A percentile compares a stretch with the other conserved stretches of the same genome.
These are phyloP conservation scores for Ganoderma sinense DNA, from an alignment of 1,284 basidiomycete species.

Conservation along the genomic window DNA sequence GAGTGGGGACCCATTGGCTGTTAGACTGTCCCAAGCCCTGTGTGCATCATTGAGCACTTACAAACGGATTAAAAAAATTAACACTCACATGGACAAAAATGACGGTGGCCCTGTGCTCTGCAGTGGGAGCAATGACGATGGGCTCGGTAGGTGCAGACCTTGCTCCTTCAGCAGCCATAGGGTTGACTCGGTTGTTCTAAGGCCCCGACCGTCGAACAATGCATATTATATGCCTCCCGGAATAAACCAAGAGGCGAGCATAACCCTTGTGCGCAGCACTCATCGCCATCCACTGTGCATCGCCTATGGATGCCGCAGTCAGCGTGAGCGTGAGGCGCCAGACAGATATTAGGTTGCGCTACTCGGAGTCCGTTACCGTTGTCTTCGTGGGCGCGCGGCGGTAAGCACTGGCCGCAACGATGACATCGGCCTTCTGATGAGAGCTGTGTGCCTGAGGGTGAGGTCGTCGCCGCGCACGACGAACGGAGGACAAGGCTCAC, in stretches of 20 bases:
- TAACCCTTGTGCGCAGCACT: slow-evolving; percentile 28
- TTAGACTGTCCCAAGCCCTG: slow-evolving; percentile 51
- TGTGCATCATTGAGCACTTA: slow-evolving; percentile 1
- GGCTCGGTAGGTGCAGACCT: slow-evolving; percentile 6
- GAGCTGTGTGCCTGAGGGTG: not conserved
- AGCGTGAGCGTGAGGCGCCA: not conserved
- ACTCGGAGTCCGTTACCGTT: slow-evolving; percentile 6
- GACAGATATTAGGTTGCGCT: not conserved
- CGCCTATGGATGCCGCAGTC: slow-evolving; percentile 33
- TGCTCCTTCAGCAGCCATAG: slow-evolving; percentile 22
- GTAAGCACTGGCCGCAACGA: slow-evolving; percentile 7
- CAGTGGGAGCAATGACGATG: slow-evolving; percentile 24
- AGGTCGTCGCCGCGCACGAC: slow-evolving; percentile 8
- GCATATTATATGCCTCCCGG: slow-evolving; percentile 15
- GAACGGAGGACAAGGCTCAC: not conserved
- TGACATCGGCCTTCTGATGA: not conserved
- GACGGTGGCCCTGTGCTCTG: slow-evolving; percentile 39
- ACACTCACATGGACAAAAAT: slow-evolving; percentile 47
- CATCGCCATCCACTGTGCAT: slow-evolving; percentile 32
- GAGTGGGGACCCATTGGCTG: slow-evolving; percentile 43
- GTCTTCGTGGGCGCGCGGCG: slow-evolving; percentile 13
- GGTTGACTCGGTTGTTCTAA: slow-evolving; percentile 15
- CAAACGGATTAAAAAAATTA: slow-evolving; percentile 1
- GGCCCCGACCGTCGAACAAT: not conserved
- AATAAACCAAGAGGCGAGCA: slow-evolving; percentile 13